Conservation (phyloP, 2,329 filamentous ascomycete species). For the Macrophomina tecta region DNA sequence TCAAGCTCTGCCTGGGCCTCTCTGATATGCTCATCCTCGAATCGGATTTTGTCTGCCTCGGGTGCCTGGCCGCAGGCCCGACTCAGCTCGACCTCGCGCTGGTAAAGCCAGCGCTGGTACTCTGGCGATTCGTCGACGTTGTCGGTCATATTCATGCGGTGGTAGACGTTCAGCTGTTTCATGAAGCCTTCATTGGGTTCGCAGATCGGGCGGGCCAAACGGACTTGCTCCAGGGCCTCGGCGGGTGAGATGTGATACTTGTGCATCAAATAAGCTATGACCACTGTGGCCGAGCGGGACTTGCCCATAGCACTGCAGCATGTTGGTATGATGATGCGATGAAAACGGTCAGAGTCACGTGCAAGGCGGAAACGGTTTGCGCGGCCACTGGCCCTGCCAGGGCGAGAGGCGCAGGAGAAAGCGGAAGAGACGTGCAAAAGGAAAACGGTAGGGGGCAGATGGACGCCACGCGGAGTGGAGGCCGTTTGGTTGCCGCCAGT, state of each 20-base stretch:
- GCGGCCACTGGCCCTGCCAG: constrained; percentile 12
- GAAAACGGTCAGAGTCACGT: constrained; percentile 19
- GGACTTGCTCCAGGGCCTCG: constrained; percentile 74
- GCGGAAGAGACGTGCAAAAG: background rate
- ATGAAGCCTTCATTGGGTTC: constrained; percentile 94
- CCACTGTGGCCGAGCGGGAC: constrained; percentile 84
- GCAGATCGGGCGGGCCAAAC: constrained; percentile 73
- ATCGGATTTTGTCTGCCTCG: constrained; percentile 74
- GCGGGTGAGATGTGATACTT: constrained; percentile 56
- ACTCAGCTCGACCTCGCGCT: constrained; percentile 68
- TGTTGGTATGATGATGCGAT: constrained; percentile 24
- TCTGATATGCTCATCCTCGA: constrained; percentile 70
- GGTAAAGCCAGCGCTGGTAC: constrained; percentile 82
- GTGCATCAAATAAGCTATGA: constrained; percentile 83
- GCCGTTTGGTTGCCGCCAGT: constrained; percentile 6
- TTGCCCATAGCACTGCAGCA: constrained; percentile 87
- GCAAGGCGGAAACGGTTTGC: background rate
- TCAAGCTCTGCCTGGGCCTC: constrained; percentile 56
- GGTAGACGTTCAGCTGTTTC: constrained; percentile 84
- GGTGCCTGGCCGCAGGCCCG: constrained; percentile 80
- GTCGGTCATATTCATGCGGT: constrained; percentile 81
- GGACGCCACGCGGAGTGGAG: constrained; percentile 16
- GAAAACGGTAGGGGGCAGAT: background rate
- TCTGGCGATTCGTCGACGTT: constrained; percentile 71
- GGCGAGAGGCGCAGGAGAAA: constrained; percentile 1